These are phyloP conservation scores for Endocalyx cinctus DNA, from an alignment of 2,329 filamentous ascomycete species.

Conservation along the genomic window DNA sequence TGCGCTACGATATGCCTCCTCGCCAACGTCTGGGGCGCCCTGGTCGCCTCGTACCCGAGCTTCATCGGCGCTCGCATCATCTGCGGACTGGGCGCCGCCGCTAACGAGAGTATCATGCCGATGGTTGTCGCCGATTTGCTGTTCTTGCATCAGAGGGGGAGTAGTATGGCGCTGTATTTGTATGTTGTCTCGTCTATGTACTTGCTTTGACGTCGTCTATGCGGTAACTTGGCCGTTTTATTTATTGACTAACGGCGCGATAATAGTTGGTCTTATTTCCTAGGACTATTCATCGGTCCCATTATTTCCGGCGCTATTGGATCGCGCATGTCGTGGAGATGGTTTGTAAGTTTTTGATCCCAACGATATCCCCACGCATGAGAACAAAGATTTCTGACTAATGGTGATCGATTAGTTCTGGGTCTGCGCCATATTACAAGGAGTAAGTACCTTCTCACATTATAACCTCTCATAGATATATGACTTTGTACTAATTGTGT, in stretches of 20 bases:
- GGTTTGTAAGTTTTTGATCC: constrained; percentile 21
- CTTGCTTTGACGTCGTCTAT: too few relatives aligned
- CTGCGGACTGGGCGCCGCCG: constrained; percentile 26
- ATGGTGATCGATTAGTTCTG: too few relatives aligned
- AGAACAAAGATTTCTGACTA: too few relatives aligned
- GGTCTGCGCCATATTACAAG: constrained; percentile 28
- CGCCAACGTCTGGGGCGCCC: constrained; percentile 27
- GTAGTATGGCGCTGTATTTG: constrained; percentile 25
- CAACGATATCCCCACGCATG: neutral
- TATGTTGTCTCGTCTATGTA: constrained; percentile 4
- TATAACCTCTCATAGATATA: neutral
- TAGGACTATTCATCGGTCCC: constrained; percentile 28
- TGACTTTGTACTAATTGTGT: constrained; percentile 5
- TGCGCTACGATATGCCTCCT: constrained; percentile 26
- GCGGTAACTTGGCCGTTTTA: neutral
- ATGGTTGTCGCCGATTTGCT: constrained; percentile 29
- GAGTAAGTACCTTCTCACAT: constrained; percentile 8
- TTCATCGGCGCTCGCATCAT: constrained; percentile 28
- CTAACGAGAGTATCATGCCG: constrained; percentile 30
- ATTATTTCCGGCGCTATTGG: constrained; percentile 29
- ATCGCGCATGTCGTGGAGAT: constrained; percentile 24
- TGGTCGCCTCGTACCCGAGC: constrained; percentile 24
- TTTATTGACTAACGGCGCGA: neutral
- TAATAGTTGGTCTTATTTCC: constrained; percentile 25
- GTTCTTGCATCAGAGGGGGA: constrained; percentile 25